Base-by-base conservation (phyloP, 1,284 basidiomycete genomes). In the Omphalotus olearius region DNA sequence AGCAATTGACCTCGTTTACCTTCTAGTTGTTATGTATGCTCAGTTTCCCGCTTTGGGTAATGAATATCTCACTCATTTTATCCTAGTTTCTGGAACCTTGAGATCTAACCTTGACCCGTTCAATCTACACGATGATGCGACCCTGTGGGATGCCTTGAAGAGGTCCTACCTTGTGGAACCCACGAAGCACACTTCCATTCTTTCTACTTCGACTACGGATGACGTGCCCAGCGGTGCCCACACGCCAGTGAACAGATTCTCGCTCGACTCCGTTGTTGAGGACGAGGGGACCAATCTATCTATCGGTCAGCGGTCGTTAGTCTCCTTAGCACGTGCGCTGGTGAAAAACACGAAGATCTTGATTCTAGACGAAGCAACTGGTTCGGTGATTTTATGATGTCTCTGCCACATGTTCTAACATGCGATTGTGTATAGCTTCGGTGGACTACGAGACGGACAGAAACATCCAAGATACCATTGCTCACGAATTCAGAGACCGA, bases 401-500 rank as follows among this genome's bases (percentile, higher is more conserved):
- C 30, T 40, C 44, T 50, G 20, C 53, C 47, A 35, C 25, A 23
- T 30, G 25, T 41, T 36, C 16, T 47, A 18, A 45, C 30, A n/a
- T 23, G 14, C 16, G 25, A 26, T 45, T 39, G 47, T 54, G 56
- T 35, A 54, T 58, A 72, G 88, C 88, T 16, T 88, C 85, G 2
- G 86, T 89, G 20, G 87, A 90, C 65, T 91, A 84, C 56, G 86
- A 88, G 66, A 93, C 91, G 0, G 91, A 95, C 67, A 74, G 80
- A 55, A 87, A 86, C 57, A 91, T 94, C 55, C 91, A 94, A 65
- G 76, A 84, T 56, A 93, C 91, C n/a, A 93, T 95, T 57, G 77
- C 87, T 2, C 75, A 75, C 43, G 91, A 93, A 69, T 94, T 94
- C 69, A 70, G 72, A 42, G 82, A 88, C 62, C 80, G 86, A 48